A percentile compares a stretch with the other conserved stretches of the same genome.
Conservation (phyloP, 495 filamentous ascomycete species). For the Hypoxylon fuscum region DNA sequence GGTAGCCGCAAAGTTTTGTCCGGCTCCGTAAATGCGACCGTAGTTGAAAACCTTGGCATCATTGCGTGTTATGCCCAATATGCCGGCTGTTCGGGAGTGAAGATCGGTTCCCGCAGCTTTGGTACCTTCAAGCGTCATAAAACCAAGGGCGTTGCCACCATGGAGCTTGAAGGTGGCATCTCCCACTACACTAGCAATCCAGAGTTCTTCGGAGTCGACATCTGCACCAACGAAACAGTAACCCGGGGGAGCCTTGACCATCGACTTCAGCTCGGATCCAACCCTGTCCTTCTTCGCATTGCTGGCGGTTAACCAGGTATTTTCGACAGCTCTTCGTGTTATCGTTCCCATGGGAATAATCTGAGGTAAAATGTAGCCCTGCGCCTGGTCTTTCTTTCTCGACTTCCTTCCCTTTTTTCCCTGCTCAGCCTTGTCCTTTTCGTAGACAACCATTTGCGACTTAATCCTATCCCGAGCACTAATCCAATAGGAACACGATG, state of each 20-base stretch:
- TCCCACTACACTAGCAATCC: slow-evolving; percentile 96
- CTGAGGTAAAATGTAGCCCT: slow-evolving; percentile 94
- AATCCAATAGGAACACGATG: slow-evolving; percentile 98
- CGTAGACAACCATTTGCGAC: slow-evolving; percentile 92
- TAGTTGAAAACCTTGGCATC: slow-evolving; percentile 99
- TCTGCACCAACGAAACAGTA: slow-evolving; percentile 96
- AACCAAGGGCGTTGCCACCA: slow-evolving; percentile 95
- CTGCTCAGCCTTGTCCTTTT: slow-evolving; percentile 61
- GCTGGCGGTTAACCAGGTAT: slow-evolving; percentile 97
- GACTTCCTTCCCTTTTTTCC: slow-evolving; percentile 15
- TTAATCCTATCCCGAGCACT: slow-evolving; percentile 90
- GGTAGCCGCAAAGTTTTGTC: slow-evolving; percentile 89
- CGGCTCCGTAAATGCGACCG: slow-evolving; percentile 96
- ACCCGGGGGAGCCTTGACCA: slow-evolving; percentile 91
- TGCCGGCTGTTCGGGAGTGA: slow-evolving; percentile 91
- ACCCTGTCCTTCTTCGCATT: slow-evolving; percentile 97
- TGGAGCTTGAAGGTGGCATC: slow-evolving; percentile 94
- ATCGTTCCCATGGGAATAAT: slow-evolving; percentile 99
- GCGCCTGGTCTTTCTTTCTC: slow-evolving; percentile 5
- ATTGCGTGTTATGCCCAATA: slow-evolving; percentile 91
- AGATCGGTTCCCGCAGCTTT: slow-evolving; percentile 93
- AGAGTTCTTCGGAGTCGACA: slow-evolving; percentile 98
- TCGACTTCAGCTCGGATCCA: slow-evolving; percentile 95
- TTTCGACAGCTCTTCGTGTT: slow-evolving; percentile 95
- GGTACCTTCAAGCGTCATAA: slow-evolving; percentile 98